These are phyloP conservation scores for Calophaca sinica DNA, from an alignment of 306 rosid species.

Conservation along the genomic window DNA sequence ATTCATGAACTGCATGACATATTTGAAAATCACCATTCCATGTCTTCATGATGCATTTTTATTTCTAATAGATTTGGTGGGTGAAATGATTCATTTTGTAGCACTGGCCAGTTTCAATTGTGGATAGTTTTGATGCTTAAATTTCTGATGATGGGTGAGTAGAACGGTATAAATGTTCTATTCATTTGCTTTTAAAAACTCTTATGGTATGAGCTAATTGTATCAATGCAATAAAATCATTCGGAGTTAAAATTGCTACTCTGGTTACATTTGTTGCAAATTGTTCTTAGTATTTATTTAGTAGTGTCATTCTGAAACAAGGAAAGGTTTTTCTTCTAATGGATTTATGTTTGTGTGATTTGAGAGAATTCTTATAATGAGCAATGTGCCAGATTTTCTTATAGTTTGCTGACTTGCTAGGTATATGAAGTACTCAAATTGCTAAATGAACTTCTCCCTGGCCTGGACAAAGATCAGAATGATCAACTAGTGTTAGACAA, in stretches of 20 bases:
- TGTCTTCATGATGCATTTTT: slow-evolving; percentile 12
- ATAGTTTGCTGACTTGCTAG: slow-evolving; percentile 52
- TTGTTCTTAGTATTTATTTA: slow-evolving; percentile 28
- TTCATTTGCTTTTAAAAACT: slow-evolving; percentile 4
- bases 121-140: slow-evolving; percentile 14
- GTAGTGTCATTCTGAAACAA: slow-evolving; percentile 20
- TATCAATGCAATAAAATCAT: slow-evolving; percentile 28
- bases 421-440: slow-evolving; percentile 85
- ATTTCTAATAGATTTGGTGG: slow-evolving; percentile 32
- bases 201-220: slow-evolving; percentile 4
- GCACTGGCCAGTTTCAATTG: slow-evolving; percentile 31
- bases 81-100: slow-evolving; percentile 10
- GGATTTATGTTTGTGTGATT: slow-evolving; percentile 22
- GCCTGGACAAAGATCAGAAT: slow-evolving; percentile 61
- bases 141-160: slow-evolving; percentile 6
- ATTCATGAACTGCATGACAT: slow-evolving; percentile 10
- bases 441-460: slow-evolving; percentile 89
- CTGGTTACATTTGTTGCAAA: neutral
- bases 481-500: slow-evolving; percentile 61
- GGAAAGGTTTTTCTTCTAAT: slow-evolving; percentile 2
- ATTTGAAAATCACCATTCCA: slow-evolving; percentile 13
- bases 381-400: slow-evolving; percentile 3
- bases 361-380: slow-evolving; percentile 18
- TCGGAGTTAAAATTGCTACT: slow-evolving; percentile 27
- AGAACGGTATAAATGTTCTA: slow-evolving; percentile 15